Conservation (phyloP, 2,329 filamentous ascomycete species). For the Sporothrix pallida region DNA sequence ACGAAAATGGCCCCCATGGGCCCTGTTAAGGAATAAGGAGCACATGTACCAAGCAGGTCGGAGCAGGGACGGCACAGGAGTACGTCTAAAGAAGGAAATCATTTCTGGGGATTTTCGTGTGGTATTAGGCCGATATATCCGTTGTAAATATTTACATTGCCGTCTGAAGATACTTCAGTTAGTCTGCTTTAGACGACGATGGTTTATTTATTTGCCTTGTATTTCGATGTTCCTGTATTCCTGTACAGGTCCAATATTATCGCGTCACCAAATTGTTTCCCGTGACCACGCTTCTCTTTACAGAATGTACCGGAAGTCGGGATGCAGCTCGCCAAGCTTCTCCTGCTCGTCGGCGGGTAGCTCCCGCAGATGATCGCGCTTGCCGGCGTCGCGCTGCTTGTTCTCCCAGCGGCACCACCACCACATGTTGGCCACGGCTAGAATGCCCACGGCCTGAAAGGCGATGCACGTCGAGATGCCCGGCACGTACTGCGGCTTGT, state of each 20-base stretch:
- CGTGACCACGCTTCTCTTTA: neutral
- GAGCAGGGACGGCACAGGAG: too few species aligned
- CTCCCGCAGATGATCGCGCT: constrained; percentile 13
- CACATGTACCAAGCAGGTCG: too few species aligned
- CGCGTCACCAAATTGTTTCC: neutral
- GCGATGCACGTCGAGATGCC: constrained; percentile 14
- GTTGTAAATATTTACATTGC: too few species aligned
- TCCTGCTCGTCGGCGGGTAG: constrained; percentile 1
- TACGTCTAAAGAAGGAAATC: too few species aligned
- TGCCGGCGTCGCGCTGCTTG: constrained; percentile 18
- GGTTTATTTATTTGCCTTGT: too few species aligned
- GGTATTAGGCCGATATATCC: too few species aligned
- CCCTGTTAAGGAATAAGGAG: too few species aligned
- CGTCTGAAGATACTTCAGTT: too few species aligned
- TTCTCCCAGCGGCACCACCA: constrained; percentile 21
- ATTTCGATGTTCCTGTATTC: neutral
- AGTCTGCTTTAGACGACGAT: too few species aligned
- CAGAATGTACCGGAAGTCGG: constrained; percentile 19
- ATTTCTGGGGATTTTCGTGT: too few species aligned
- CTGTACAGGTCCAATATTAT: neutral
- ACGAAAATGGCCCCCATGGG: too few species aligned
- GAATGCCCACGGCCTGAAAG: constrained; percentile 9
- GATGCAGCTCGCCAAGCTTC: constrained; percentile 14
- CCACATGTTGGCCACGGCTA: constrained; percentile 20
- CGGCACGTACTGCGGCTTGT: constrained; percentile 5